These are phyloP conservation scores for Verticillium dahliae DNA, from an alignment of 2,329 filamentous ascomycete genomes.

Conservation along the genomic window DNA sequence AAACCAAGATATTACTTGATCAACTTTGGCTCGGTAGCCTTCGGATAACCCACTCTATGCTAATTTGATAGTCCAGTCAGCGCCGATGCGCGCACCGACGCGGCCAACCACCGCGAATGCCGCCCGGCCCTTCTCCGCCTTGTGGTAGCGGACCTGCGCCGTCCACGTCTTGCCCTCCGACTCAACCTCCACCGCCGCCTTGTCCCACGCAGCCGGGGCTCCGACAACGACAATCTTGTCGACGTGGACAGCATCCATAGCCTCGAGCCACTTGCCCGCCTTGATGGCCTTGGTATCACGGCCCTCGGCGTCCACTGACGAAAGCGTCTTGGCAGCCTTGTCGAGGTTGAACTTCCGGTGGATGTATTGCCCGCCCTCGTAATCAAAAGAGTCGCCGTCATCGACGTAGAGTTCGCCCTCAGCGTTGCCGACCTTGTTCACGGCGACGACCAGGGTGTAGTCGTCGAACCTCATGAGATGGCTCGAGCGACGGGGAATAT, in stretches of 20 bases:
- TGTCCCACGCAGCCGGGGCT: conserved; percentile 68
- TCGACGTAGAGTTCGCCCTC: conserved; percentile 84
- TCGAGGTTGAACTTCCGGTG: conserved; percentile 70
- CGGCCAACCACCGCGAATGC: conserved; percentile 47
- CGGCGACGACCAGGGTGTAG: conserved; percentile 79
- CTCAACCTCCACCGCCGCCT: conserved; percentile 51
- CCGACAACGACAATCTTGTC: conserved; percentile 83
- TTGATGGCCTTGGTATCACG: conserved; percentile 47
- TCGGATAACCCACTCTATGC: conserved; percentile 6
- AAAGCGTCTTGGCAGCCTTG: conserved; percentile 43
- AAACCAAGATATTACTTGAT: neutral
- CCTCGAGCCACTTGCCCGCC: conserved; percentile 68
- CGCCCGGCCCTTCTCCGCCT: conserved; percentile 37
- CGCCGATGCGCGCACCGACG: conserved; percentile 43
- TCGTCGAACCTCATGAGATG: conserved; percentile 91
- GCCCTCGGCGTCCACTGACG: conserved; percentile 60
- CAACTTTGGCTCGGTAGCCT: neutral
- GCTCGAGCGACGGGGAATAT: conserved; percentile 77
- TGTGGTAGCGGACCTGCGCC: conserved; percentile 53
- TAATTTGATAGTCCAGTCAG: conserved; percentile 44
- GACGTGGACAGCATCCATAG: conserved; percentile 69
- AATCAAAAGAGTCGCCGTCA: conserved; percentile 90
- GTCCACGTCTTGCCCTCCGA: conserved; percentile 46
- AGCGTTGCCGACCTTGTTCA: conserved; percentile 56
- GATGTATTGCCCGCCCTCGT: conserved; percentile 79